phyloP scores from a whole-genome alignment of 1,284 basidiomycete species.

The Ceratobasidium sp. region DNA sequence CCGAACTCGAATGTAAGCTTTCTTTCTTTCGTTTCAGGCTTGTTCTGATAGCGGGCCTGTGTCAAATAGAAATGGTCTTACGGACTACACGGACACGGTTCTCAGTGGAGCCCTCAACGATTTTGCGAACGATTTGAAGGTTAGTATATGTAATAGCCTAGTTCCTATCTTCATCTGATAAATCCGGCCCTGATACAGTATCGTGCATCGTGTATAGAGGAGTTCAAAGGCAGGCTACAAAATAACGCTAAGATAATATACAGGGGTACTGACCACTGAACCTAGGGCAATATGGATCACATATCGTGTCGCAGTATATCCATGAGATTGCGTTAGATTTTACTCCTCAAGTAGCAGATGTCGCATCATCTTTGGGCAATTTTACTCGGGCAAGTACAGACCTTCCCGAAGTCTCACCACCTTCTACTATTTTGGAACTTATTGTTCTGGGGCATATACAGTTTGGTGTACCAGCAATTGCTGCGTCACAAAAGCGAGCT shows the following conservation, averaged over 20 bases:
- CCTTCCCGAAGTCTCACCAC: no score
- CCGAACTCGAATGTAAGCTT: constrained; percentile 68
- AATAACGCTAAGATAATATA: no score
- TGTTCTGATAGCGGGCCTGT: constrained; percentile 11
- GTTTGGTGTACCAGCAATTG: constrained; percentile 77
- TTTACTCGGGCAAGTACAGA: constrained; percentile 83
- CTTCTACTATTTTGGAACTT: no score
- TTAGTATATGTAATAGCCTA: constrained; percentile 52
- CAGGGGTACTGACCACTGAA: no score
- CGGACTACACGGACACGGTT: constrained; percentile 66
- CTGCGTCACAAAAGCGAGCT: constrained; percentile 78
- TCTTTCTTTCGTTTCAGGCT: constrained; percentile 53
- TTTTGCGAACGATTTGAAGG: constrained; percentile 76
- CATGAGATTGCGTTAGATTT: constrained; percentile 77
- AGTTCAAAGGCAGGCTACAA: constrained; percentile 75
- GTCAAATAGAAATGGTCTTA: constrained; percentile 14
- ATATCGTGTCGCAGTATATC: constrained; percentile 76
- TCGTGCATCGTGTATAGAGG: constrained; percentile 58
- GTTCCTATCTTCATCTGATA: not conserved
- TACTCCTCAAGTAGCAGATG: constrained; percentile 75
- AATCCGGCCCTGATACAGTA: no score
- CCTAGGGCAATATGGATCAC: constrained; percentile 54
- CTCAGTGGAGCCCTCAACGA: constrained; percentile 75
- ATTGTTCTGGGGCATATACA: not conserved
- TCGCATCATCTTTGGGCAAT: constrained; percentile 72